Evolutionary conservation across 495 filamentous ascomycete genomes (phyloP).

Genomic region (Xeromyces bisporus): DNA sequence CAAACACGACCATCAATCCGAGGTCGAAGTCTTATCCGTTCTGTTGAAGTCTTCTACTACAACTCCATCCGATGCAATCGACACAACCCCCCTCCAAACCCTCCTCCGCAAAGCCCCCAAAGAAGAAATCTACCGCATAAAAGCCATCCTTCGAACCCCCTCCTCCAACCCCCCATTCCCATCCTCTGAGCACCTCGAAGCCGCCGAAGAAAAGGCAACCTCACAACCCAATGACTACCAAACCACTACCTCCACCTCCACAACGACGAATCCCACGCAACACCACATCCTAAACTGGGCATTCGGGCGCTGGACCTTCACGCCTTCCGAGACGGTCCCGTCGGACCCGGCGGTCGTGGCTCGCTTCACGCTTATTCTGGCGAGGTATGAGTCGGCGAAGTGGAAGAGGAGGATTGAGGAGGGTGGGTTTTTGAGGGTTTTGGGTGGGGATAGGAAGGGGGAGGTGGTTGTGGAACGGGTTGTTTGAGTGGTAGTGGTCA

Average conservation of each 20-base stretch:
- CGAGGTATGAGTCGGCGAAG: slow-evolving; percentile 66
- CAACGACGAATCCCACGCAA: slow-evolving; percentile 1
- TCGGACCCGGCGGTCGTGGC: slow-evolving; percentile 32
- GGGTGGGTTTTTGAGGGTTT: slow-evolving; percentile 38
- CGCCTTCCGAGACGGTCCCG: slow-evolving; percentile 33
- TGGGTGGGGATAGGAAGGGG: slow-evolving; percentile 5
- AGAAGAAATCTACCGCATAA: slow-evolving; percentile 91
- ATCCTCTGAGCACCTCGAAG: slow-evolving; percentile 30
- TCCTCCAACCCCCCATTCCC: slow-evolving; percentile 36
- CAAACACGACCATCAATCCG: slow-evolving; percentile 47
- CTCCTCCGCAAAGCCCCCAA: slow-evolving; percentile 58
- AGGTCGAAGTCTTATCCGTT: slow-evolving; percentile 80
- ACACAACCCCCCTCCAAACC: slow-evolving; percentile 44
- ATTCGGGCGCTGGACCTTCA: slow-evolving; percentile 88
- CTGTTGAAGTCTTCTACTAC: slow-evolving; percentile 32
- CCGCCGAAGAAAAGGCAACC: slow-evolving; percentile 7
- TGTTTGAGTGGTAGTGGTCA: too few species aligned
- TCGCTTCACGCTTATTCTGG: slow-evolving; percentile 72
- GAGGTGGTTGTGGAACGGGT: slow-evolving; percentile 24
- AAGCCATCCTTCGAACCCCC: slow-evolving; percentile 54
- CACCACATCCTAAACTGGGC: slow-evolving; percentile 92
- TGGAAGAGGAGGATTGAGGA: slow-evolving; percentile 75
- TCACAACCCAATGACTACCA: neutral
- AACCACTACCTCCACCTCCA: neutral
- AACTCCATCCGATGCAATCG: slow-evolving; percentile 29